Evolutionary conservation across 495 filamentous ascomycete species (phyloP), one percentile per base, ranked within the genome.

Genomic region (Podospora australis): DNA sequence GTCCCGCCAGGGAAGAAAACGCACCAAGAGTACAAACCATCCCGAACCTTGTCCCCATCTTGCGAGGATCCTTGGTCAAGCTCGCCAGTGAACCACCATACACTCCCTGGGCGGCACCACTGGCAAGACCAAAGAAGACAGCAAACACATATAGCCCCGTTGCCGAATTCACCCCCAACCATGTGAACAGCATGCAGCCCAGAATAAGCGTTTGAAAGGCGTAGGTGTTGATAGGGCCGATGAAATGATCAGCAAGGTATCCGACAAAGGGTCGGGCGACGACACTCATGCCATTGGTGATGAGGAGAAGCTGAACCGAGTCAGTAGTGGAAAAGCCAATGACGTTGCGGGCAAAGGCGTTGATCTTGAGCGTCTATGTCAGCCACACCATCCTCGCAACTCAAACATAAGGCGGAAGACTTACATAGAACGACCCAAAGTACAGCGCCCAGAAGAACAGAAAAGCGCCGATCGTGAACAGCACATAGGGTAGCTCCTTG

Each of bases 361-460:
- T 65, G 30, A 67, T 66, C 65, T 68, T 34, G 6, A 44, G 52
- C 7, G 29, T 19, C 6, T 19, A 17, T 7, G n/a, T 49, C 19
- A 48, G 32, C 46, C n/a, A 16, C 22, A 6, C 6, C 38, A 17
- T 20, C 21, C 13, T 22, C 8, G 14, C 17, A 9, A 26, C 21
- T 19, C 13, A 4, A 19, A 11, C 4, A 22, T 2, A 14, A 7
- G 11, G n/a, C 19, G 24, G 2, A 21, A 14, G 19, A 58, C 71
- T 66, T 44, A 72, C 71, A 48, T 70, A 74, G 39, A 74, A 72
- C 32, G 56, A 68, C 2, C 65, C 70, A 54, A 74, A 73, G 48
- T 69, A 73, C 19, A 74, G 51, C 8, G 63, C 66, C 64, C 58
- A 72, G 35, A 68, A 71, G 54, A 70, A 54, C 19, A 73, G 36